Base-by-base conservation (phyloP, 805 yeast species). In the Starmerella floris region DNA sequence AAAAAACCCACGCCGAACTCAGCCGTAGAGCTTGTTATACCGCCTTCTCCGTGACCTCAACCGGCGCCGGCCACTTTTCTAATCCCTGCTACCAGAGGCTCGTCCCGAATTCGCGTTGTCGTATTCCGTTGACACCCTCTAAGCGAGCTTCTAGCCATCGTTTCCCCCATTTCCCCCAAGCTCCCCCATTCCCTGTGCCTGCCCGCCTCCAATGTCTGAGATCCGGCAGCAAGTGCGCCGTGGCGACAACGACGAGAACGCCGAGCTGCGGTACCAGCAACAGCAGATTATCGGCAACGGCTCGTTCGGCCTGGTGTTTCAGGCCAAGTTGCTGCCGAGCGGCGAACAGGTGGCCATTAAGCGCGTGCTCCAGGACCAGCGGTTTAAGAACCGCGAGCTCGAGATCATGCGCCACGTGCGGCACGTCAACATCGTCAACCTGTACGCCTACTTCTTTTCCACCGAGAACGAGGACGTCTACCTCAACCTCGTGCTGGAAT, bases 251-350 rank as follows among this genome's bases (percentile, higher is more conserved):
- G 84, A 81, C 42, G 76, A 75, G 49, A 55, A 66, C 25, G 66
- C 68, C 39, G 71, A 73, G 40, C 72, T 88, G 43, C 74, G 77
- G 38, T 84, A 83, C 64, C 79, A 87, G 16, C 84, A 79, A 55
- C 74, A 83, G 32, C 80, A 83, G 52, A 85, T 87, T 71, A 91
- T 88, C 33, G 98, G 98, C n/a, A 93, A 83, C 62, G 98, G 98
- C 10, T 87, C 97, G n/a, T 91, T 91, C 65, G 98, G 98, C 2
- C 87, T 85, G 27, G 98, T 91, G n/a, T 85, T 84, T 59, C 91
- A 83, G 52, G 84, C 95, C 5, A 76, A 74, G 45, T 67, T 91
- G 31, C 57, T 73, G 47, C 85, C 88, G 16, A 70, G 80, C 20
- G 76, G 80, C 46, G 82, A 78, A 54, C 72, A 76, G 33, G 93